Conservation (phyloP, 2,329 filamentous ascomycete species). For the Huntiella abstrusa region DNA sequence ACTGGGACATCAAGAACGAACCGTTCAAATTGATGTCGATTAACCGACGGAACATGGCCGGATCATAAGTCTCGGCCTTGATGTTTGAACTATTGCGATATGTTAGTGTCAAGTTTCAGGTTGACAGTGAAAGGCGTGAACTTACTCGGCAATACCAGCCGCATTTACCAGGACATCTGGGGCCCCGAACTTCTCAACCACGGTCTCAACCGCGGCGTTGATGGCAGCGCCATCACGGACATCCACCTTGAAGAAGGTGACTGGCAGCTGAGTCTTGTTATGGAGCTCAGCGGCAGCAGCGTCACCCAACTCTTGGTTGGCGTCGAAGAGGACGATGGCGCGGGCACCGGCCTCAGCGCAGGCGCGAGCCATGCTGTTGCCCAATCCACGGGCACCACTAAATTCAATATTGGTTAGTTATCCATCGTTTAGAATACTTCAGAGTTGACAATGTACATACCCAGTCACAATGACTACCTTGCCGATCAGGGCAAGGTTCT, state of each 20-base stretch:
- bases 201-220: constrained; percentile 46
- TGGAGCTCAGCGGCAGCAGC: constrained; percentile 50
- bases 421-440: too few species aligned
- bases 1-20: constrained; percentile 57
- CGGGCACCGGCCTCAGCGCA: constrained; percentile 59
- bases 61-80: constrained; percentile 59
- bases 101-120: constrained; percentile 8
- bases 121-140: constrained; percentile 20
- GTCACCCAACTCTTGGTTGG: constrained; percentile 57
- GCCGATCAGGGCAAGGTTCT: constrained; percentile 48
- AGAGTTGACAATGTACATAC: constrained; percentile 22
- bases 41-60: constrained; percentile 56
- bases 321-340: constrained; percentile 56
- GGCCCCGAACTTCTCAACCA: constrained; percentile 46
- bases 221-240: constrained; percentile 55
- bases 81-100: constrained; percentile 43
- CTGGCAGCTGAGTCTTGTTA: constrained; percentile 51
- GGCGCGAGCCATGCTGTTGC: constrained; percentile 62
- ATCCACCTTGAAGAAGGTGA: constrained; percentile 62
- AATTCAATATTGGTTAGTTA: background rate
- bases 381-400: constrained; percentile 57
- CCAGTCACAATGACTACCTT: constrained; percentile 58
- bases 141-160: constrained; percentile 52
- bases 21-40: constrained; percentile 72
- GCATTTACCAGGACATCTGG: constrained; percentile 65